Conservation (phyloP, 768 basidiomycete species). For the Russula ochroleuca region DNA sequence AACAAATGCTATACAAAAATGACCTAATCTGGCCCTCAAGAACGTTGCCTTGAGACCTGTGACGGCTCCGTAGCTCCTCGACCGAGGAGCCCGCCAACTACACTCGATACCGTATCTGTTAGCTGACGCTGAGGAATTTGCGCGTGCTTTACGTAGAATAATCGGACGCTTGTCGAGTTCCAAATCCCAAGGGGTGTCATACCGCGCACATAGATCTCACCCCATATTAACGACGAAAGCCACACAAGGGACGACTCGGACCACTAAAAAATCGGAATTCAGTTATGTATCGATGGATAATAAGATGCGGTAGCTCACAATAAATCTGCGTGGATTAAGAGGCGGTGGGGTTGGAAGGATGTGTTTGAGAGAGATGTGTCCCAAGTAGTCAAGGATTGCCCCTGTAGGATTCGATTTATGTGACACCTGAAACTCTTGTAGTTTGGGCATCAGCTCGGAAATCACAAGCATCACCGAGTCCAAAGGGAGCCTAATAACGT, state of each 20-base stretch:
- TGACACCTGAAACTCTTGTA: slow-evolving; percentile 76
- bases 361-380: slow-evolving; percentile 60
- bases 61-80: slow-evolving; percentile 31
- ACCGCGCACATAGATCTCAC: slow-evolving; percentile 87
- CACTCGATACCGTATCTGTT: slow-evolving; percentile 73
- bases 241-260: slow-evolving; percentile 87
- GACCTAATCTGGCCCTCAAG: slow-evolving; percentile 1
- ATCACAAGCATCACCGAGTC: slow-evolving; percentile 85
- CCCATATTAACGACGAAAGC: slow-evolving; percentile 93
- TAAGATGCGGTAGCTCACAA: slow-evolving; percentile 44
- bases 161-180: slow-evolving; percentile 82
- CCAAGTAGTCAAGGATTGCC: slow-evolving; percentile 70
- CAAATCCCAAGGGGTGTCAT: slow-evolving; percentile 86
- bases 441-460: slow-evolving; percentile 80
- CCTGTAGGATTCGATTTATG: slow-evolving; percentile 57
- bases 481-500: slow-evolving; percentile 63
- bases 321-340: slow-evolving; percentile 66
- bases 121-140: slow-evolving; percentile 65
- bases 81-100: slow-evolving; percentile 73
- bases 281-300: slow-evolving; percentile 5
- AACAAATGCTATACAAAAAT: background rate
- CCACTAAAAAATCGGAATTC: slow-evolving; percentile 55
- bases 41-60: slow-evolving; percentile 27
- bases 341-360: slow-evolving; percentile 70
- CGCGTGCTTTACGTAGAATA: slow-evolving; percentile 90